A percentile compares a stretch with the other conserved stretches of the same genome.
Evolutionary conservation across 2,329 filamentous ascomycete genomes (phyloP).

Genomic region (Alternaria incomplexa): DNA sequence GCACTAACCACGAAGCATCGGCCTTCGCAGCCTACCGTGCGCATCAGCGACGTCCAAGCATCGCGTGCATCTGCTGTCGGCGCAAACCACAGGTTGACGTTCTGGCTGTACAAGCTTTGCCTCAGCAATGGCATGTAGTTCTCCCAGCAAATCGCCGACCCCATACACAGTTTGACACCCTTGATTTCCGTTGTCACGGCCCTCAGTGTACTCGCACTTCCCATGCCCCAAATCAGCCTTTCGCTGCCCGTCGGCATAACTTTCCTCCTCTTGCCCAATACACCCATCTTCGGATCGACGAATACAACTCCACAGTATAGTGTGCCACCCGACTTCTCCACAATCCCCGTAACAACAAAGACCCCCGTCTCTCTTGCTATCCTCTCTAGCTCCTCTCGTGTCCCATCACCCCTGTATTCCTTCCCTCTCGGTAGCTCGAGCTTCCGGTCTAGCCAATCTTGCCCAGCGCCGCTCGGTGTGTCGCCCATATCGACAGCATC

Average conservation of each 20-base stretch:
- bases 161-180: slow-evolving; percentile 79
- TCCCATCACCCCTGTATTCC: slow-evolving; percentile 71
- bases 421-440: slow-evolving; percentile 58
- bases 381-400: slow-evolving; percentile 77
- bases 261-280: slow-evolving; percentile 86
- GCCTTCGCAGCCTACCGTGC: slow-evolving; percentile 80
- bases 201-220: slow-evolving; percentile 76
- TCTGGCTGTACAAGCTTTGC: slow-evolving; percentile 84
- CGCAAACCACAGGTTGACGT: slow-evolving; percentile 88
- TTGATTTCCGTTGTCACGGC: slow-evolving; percentile 81
- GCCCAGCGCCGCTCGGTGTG: slow-evolving; percentile 71
- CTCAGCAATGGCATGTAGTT: slow-evolving; percentile 93
- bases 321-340: slow-evolving; percentile 81
- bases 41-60: slow-evolving; percentile 82
- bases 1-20: slow-evolving; percentile 84
- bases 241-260: slow-evolving; percentile 91
- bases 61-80: slow-evolving; percentile 87
- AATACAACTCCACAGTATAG: slow-evolving; percentile 85
- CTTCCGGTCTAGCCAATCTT: slow-evolving; percentile 71
- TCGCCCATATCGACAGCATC: slow-evolving; percentile 84
- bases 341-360: slow-evolving; percentile 79
- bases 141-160: slow-evolving; percentile 93
- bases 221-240: slow-evolving; percentile 87
- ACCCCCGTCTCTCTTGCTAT: slow-evolving; percentile 79
- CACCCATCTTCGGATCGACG: slow-evolving; percentile 74